Conservation (phyloP, 352 stramenopile genomes). For the Phytophthora pistaciae region DNA sequence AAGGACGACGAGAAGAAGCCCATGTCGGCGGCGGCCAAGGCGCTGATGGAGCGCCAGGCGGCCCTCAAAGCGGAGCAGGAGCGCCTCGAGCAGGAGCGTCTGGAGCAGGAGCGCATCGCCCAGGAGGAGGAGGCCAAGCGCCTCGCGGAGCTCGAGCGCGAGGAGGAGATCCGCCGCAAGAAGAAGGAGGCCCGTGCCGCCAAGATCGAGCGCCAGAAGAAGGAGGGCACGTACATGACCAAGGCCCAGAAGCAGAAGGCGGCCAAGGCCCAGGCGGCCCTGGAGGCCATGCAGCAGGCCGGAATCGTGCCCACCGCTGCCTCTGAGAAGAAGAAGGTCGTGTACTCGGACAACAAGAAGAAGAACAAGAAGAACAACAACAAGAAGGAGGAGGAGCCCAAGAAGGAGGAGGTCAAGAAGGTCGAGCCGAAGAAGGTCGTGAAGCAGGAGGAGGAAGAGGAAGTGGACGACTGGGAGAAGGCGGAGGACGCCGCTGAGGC, state of each 20-base stretch:
- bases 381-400: slow-evolving; percentile 39
- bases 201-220: slow-evolving; percentile 95
- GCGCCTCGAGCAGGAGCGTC: slow-evolving; percentile 60
- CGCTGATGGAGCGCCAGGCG: slow-evolving; percentile 78
- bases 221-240: slow-evolving; percentile 99
- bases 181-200: slow-evolving; percentile 87
- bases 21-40: slow-evolving; percentile 74
- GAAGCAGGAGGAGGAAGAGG: slow-evolving; percentile 74
- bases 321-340: slow-evolving; percentile 90
- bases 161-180: slow-evolving; percentile 78
- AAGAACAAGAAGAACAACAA: slow-evolving; percentile 68
- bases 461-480: slow-evolving; percentile 75
- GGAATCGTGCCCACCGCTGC: slow-evolving; percentile 81
- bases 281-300: slow-evolving; percentile 94
- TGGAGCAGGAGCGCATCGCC: slow-evolving; percentile 70
- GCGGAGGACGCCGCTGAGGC: slow-evolving; percentile 51
- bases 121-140: slow-evolving; percentile 75
- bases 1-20: slow-evolving; percentile 81
- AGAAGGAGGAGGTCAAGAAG: slow-evolving; percentile 48
- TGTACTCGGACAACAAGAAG: slow-evolving; percentile 94
- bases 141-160: slow-evolving; percentile 46
- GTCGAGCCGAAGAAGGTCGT: slow-evolving; percentile 36
- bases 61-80: slow-evolving; percentile 81
- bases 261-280: slow-evolving; percentile 83
- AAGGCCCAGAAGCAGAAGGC: slow-evolving; percentile 98